Evolutionary conservation across 768 basidiomycete genomes (phyloP), one percentile per base, ranked within the genome.

Genomic region (Naganishia onofrii): DNA sequence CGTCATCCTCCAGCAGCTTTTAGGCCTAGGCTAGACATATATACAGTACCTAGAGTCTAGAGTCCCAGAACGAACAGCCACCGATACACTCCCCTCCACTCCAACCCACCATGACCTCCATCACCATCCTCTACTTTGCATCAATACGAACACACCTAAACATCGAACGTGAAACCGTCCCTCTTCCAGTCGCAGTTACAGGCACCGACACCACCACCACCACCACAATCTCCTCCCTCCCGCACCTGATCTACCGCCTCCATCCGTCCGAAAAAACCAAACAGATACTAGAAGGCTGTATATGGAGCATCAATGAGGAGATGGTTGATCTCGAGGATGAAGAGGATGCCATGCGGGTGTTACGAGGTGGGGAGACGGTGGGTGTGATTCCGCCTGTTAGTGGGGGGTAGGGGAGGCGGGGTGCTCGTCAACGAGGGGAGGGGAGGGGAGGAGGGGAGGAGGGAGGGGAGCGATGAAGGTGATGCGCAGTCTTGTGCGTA

Each of bases 301-400:
- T 69, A 57, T 69, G 68, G 68, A 69, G 68, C 32, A 57, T 69
- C 9, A 46, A 58, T n/a, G 68, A 69, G 15, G 68, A 69, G 29
- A 69, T 69, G 68, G 68, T 53, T 2, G 68, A 60, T 54, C 29
- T 54, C 19, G 68, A 69, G 23, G 68, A 69, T 21, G 68, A 32
- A 23, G 65, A 38, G 21, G 65, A 54, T 2, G 65, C 29, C 3
- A 19, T 15, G 23, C 3, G 36, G 54, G 38, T 58, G 44, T 19
- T 69, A 29, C 29, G 44, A 38, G 68, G 46, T n/a, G 57, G 68
- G 8, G 56, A 58, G 21, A 48, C 48, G 0, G 68, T 69, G 1
- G 68, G 54, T 26, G 68, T 69, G 21, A 69, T 69, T 17, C 68
- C 68, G 42, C 68, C 68, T n/a, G 68, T 69, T 23, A 69, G 68